Base-by-base conservation (phyloP, 768 basidiomycete species). In the Tulasnella sp. region DNA sequence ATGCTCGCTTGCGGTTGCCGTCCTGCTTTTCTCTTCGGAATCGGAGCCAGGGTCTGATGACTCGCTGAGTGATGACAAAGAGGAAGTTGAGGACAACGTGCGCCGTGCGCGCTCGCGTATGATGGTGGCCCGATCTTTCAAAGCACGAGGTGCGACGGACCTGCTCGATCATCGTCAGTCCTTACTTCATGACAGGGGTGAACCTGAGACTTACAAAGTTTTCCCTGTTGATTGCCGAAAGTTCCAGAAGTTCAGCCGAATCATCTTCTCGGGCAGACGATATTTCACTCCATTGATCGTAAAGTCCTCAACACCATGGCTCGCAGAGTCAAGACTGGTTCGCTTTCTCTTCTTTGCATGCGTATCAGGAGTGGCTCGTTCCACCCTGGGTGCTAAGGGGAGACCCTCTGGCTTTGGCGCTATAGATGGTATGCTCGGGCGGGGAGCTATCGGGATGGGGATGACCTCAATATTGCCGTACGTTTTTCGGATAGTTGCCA, bases 391-490 rank as follows among this genome's bases (percentile, higher is more conserved):
- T 15, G 34, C 34, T 38, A 38, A 5, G 7, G 34, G 34, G 15
- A 38, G 34, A 5, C 7, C 34, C 5, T 38, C 34, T 38, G 34
- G 34, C 34, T 15, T 38, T 15, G 5, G 34, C 34, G 34, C 34
- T 38, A 38, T 15, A 38, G 34, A 38, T 38, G 34, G 15, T 38
- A 38, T 5, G 34, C 7, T 7, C 34, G 59, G 68, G 12, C 75
- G 72, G 42, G 75, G 67, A 38, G 75, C 74, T 63, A 85, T 82
- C 11, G 82, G 77, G n/a, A n/a, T n/a, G 38, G 87, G 85, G 12
- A 88, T 79, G 63, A 98, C 76, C 64, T 92, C 85, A 65, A 98
- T 85, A 68, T 91, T 91, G 51, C 93, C 94, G 65, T 94, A 96
- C 71, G 98, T 97, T 66, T 75, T 80, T 63, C 85, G 80, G 42